Evolutionary conservation across 78 protist species (phyloP).

Genomic region (Dictyostelium purpureum): DNA sequence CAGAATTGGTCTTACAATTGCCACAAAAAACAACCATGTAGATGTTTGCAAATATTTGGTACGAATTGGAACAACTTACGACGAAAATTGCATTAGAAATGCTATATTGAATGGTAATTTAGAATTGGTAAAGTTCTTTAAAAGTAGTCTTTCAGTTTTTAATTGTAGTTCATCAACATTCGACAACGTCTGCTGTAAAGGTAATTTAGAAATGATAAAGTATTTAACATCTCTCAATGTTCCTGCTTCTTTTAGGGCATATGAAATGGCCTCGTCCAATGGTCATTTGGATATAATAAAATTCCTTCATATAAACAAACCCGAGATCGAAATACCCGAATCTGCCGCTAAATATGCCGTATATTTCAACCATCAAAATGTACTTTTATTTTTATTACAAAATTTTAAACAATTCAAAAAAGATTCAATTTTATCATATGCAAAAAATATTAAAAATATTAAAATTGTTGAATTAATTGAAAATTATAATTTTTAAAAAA

Average conservation of each 20-base stretch:
- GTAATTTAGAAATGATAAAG: slow-evolving; percentile 1
- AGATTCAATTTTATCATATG: no score
- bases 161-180: background rate
- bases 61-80: background rate
- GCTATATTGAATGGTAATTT: background rate
- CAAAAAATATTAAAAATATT: background rate
- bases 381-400: background rate
- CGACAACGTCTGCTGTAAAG: background rate
- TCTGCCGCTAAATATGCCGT: background rate
- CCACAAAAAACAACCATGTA: background rate
- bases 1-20: background rate
- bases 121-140: background rate
- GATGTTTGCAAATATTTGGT: background rate
- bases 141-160: no score
- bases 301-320: background rate
- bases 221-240: background rate
- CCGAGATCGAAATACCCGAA: background rate
- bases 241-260: background rate
- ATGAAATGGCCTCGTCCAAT: background rate
- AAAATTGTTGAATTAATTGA: background rate
- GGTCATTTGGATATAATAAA: slow-evolving; percentile 6
- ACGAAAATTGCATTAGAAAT: background rate
- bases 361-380: background rate
- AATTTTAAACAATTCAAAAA: no score
- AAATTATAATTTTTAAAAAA: background rate